phyloP scores from a whole-genome alignment of 176 grass and related monocot genomes.

The Oryza longistaminata region DNA sequence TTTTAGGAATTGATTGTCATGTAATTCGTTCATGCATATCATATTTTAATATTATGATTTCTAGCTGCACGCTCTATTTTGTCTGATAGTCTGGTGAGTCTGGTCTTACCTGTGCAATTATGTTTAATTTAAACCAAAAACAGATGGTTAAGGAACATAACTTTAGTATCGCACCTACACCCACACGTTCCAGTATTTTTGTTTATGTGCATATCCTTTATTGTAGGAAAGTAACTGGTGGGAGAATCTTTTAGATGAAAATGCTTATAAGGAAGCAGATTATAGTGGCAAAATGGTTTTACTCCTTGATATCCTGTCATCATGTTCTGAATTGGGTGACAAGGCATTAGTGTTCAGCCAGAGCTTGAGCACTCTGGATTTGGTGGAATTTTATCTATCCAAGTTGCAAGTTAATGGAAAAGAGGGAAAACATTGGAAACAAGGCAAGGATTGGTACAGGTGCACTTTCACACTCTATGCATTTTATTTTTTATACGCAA shows the following conservation, averaged over 20 bases:
- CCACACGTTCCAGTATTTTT: constrained; percentile 9
- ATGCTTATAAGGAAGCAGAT: constrained; percentile 70
- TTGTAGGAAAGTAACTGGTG: constrained; percentile 85
- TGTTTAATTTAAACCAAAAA: constrained; percentile 4
- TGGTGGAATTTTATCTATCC: constrained; percentile 86
- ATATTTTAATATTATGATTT: constrained; percentile 24
- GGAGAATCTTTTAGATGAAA: constrained; percentile 72
- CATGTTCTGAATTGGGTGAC: constrained; percentile 75
- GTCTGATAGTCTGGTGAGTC: constrained; percentile 20
- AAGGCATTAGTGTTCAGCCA: constrained; percentile 96
- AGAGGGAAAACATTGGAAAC: constrained; percentile 88
- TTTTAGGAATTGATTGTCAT: neutral
- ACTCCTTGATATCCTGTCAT: constrained; percentile 82
- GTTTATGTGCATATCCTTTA: neutral
- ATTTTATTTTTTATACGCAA: constrained; percentile 11
- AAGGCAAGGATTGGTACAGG: constrained; percentile 99
- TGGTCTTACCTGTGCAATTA: neutral
- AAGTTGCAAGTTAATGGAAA: constrained; percentile 73
- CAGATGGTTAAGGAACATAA: neutral
- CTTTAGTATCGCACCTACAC: constrained; percentile 2
- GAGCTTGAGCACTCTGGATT: constrained; percentile 85
- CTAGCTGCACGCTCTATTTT: constrained; percentile 4
- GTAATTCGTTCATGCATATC: neutral
- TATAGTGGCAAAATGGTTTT: constrained; percentile 98
- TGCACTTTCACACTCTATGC: constrained; percentile 41